Percentiles rank a stretch among this genome's conserved stretches.
phyloP scores from a whole-genome alignment of 202 grass and related monocot species.

The Musa balbisiana region DNA sequence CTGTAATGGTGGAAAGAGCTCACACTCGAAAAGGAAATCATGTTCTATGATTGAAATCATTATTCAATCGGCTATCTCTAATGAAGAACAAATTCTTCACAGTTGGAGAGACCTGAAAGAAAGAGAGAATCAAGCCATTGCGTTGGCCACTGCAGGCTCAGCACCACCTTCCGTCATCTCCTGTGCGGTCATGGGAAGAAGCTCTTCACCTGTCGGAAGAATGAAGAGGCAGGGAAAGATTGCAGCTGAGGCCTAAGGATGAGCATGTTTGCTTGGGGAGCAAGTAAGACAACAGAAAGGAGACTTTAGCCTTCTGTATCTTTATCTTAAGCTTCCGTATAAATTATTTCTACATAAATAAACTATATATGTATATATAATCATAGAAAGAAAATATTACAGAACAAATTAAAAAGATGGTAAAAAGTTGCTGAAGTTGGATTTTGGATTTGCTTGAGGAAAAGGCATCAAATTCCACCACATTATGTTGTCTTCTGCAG shows the following conservation, averaged over 20 bases:
- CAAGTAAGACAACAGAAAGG: background rate
- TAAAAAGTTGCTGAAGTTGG: background rate
- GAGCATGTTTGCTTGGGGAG: background rate
- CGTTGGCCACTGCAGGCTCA: background rate
- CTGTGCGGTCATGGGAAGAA: background rate
- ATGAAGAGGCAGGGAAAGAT: background rate
- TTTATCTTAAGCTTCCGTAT: too few relatives aligned
- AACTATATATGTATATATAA: too few relatives aligned
- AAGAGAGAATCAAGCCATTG: background rate
- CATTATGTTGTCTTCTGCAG: background rate
- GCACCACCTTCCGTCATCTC: background rate
- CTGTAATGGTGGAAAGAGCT: too few relatives aligned
- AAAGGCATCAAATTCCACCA: background rate
- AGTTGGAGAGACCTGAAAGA: too few relatives aligned
- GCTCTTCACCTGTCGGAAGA: background rate
- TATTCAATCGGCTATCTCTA: too few relatives aligned
- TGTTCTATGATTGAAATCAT: too few relatives aligned
- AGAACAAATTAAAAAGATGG: background rate
- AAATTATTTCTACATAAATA: too few relatives aligned
- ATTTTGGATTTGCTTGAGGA: background rate
- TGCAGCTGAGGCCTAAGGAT: too few relatives aligned
- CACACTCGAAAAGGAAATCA: too few relatives aligned
- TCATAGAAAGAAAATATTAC: too few relatives aligned
- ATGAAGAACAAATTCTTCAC: too few relatives aligned
- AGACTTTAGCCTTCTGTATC: background rate